Evolutionary conservation across 768 basidiomycete genomes (phyloP), one percentile per base, ranked within the genome.

Genomic region (Myochromella boudieri): DNA sequence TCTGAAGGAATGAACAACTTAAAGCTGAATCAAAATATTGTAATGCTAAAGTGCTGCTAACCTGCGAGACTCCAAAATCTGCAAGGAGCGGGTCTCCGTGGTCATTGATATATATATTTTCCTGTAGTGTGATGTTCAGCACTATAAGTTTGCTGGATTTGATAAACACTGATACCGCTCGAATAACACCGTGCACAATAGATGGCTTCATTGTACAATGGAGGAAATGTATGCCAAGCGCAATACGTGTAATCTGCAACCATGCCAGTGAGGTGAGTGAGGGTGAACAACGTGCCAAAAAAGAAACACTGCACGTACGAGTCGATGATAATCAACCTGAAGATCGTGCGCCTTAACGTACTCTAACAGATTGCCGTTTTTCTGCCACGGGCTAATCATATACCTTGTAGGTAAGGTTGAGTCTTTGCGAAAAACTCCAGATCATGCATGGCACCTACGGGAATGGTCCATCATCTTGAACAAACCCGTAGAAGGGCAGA

Each of bases 331-430:
- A 50, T 81, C 68, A n/a, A 74, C 64, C 25, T 40, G 25, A 25
- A 51, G 46, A 17, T 74, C 70, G 37, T 68, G 61, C 7, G 57
- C 59, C 40, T 69, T 71, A 29, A 78, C 70, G 52, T 77, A 82
- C 14, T 66, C 67, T 37, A 78, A 55, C 12, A 73, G 74, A 36
- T 71, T 75, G 27, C 80, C 80, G 42, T 80, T 72, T 20, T 63
- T 59, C 59, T 76, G 76, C 80, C 80, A 82, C 18, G 79, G 80
- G 53, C 75, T 80, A 31, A 82, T 72, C 64, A 82, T 77, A 51
- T 76, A 81, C 26, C 79, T 80, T 43, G 25, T 37, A 17, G 28
- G 14, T 9, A 18, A 17, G 39, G 6, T 24, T 61, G 8, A 55
- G 37, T 34, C 22, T 38, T 1, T 9, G n/a, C 10, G 33, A 12